phyloP scores from a whole-genome alignment of 2,329 filamentous ascomycete species.

The Aspergillus texensis region DNA sequence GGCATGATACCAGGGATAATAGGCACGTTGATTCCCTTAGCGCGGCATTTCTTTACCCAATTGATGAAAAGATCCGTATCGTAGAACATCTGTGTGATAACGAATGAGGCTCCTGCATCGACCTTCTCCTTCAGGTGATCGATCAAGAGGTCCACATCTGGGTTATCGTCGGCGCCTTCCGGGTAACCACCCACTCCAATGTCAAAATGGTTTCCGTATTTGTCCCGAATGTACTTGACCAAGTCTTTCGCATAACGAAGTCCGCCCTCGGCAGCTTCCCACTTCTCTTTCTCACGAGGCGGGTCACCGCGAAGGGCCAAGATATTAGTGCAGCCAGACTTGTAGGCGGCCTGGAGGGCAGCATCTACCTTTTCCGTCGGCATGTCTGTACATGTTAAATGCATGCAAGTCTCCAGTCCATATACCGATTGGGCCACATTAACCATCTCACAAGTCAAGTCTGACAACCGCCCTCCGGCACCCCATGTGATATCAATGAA shows the following conservation, averaged over 20 bases:
- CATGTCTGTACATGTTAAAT: conserved; percentile 98
- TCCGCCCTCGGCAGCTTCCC: conserved; percentile 82
- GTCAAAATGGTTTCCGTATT: conserved; percentile 88
- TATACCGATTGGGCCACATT: conserved; percentile 92
- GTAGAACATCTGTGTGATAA: conserved; percentile 99
- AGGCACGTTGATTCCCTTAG: conserved; percentile 78
- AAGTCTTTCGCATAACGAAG: conserved; percentile 94
- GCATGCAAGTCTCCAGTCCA: conserved; percentile 98
- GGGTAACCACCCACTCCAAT: conserved; percentile 97
- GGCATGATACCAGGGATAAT: conserved; percentile 90
- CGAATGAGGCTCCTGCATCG: conserved; percentile 88
- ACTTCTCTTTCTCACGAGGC: conserved; percentile 88
- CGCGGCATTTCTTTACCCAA: conserved; percentile 86
- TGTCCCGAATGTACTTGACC: conserved; percentile 77
- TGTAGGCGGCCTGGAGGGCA: conserved; percentile 84
- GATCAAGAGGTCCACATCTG: conserved; percentile 80
- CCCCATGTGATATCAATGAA: conserved; percentile 99
- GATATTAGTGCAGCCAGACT: conserved; percentile 96
- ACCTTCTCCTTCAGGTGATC: conserved; percentile 97
- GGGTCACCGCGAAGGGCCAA: conserved; percentile 91
- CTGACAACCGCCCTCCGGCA: conserved; percentile 85
- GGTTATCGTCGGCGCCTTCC: conserved; percentile 91
- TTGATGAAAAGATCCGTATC: conserved; percentile 91
- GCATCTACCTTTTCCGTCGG: conserved; percentile 87
- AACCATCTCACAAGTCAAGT: conserved; percentile 97